These are phyloP conservation scores for Chloridella minuta DNA, from an alignment of 352 stramenopile genomes.

Conservation along the genomic window DNA sequence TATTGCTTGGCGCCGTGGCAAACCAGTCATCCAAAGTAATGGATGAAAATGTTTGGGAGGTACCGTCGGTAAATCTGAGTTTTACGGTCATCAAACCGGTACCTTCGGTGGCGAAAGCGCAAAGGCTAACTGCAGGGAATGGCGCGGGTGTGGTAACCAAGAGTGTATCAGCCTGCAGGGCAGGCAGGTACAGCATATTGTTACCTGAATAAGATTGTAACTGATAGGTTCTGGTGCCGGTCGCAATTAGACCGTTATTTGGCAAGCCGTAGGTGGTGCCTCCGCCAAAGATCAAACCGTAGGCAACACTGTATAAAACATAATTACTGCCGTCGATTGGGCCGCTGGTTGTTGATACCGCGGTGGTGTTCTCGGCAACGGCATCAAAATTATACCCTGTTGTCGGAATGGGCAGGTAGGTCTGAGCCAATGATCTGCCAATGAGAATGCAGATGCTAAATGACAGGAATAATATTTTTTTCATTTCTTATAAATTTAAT, in stretches of 20 bases:
- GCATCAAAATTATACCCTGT: background rate
- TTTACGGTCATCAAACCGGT: background rate
- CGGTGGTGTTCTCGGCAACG: background rate
- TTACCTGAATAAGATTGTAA: background rate
- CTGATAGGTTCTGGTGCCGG: background rate
- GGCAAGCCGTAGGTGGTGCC: background rate
- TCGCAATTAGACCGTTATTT: background rate
- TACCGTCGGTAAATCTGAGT: background rate
- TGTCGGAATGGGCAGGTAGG: background rate
- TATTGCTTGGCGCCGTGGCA: background rate
- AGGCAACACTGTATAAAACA: background rate
- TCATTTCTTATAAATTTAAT: background rate
- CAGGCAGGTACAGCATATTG: background rate
- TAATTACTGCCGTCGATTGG: background rate
- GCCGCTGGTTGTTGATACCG: background rate
- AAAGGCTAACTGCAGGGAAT: background rate
- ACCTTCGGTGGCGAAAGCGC: background rate
- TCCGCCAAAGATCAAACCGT: background rate
- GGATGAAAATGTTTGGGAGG: background rate
- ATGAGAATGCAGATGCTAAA: background rate
- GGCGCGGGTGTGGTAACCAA: background rate
- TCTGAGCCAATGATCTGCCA: background rate
- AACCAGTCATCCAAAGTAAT: background rate
- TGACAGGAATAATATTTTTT: background rate
- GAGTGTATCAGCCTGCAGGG: background rate